Percentiles rank a stretch among this genome's conserved stretches.
Evolutionary conservation across 345 rosid species (phyloP).

Genomic region (Lagerstroemia speciosa): DNA sequence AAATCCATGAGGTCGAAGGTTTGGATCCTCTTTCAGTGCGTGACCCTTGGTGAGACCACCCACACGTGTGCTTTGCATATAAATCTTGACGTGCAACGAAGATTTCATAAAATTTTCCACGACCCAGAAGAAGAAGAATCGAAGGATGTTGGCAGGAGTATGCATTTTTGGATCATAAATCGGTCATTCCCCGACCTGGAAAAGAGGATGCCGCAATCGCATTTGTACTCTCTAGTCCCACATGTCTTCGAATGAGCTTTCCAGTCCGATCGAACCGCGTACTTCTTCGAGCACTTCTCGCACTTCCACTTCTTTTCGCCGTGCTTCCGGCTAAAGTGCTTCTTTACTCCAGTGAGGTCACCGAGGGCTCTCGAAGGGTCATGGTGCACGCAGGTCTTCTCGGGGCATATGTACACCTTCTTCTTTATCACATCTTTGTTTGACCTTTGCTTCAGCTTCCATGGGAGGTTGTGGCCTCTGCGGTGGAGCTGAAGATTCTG

Average conservation of each 20-base stretch:
- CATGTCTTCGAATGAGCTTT: conserved; percentile 96
- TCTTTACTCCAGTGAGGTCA: conserved; percentile 90
- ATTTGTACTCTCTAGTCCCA: conserved; percentile 90
- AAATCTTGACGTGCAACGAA: too few species aligned
- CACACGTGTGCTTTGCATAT: too few species aligned
- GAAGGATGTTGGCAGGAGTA: neutral
- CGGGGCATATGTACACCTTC: conserved; percentile 91
- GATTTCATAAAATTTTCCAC: too few species aligned
- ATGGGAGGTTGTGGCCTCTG: conserved; percentile 92
- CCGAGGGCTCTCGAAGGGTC: conserved; percentile 86
- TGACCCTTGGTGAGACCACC: too few species aligned
- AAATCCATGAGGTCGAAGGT: too few species aligned
- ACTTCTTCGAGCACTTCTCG: conserved; percentile 92
- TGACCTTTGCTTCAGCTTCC: conserved; percentile 79
- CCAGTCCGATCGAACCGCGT: conserved; percentile 96
- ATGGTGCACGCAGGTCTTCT: conserved; percentile 84
- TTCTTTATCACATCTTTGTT: conserved; percentile 53
- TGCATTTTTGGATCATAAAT: neutral
- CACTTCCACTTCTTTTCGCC: conserved; percentile 98
- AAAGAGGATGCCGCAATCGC: conserved; percentile 89
- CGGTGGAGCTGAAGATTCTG: conserved; percentile 94
- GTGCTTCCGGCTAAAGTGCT: conserved; percentile 86
- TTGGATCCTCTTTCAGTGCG: too few species aligned
- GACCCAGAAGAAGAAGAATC: neutral
- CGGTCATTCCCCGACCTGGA: conserved; percentile 46